Conservation (phyloP, 2,329 filamentous ascomycete species). For the Thielaviopsis euricoi region DNA sequence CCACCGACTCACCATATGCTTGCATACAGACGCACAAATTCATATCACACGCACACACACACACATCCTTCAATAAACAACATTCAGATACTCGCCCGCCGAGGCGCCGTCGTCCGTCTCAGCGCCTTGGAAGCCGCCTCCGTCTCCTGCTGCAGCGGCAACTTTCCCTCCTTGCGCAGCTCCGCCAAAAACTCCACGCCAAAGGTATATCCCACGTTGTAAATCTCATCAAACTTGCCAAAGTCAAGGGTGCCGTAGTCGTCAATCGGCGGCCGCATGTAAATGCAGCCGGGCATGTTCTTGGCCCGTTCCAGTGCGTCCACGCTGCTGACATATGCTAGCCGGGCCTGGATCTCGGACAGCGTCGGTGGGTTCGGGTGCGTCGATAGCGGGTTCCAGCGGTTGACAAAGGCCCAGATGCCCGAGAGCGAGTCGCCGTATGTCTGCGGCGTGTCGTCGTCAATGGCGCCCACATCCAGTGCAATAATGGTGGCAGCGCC, state of each 20-base stretch:
- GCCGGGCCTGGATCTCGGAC: conserved; percentile 83
- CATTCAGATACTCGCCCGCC: conserved; percentile 54
- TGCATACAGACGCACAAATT: too few species aligned
- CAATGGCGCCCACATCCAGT: conserved; percentile 80
- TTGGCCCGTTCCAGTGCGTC: conserved; percentile 92
- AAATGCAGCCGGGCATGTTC: conserved; percentile 74
- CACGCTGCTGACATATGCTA: conserved; percentile 89
- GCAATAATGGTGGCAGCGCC: conserved; percentile 92
- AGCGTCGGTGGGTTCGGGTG: conserved; percentile 86
- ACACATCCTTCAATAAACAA: too few species aligned
- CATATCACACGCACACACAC: too few species aligned
- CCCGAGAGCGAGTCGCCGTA: conserved; percentile 92
- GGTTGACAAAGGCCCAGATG: conserved; percentile 85
- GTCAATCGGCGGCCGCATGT: conserved; percentile 93
- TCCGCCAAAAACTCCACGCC: conserved; percentile 65
- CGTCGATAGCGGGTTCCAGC: conserved; percentile 89
- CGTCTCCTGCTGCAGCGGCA: conserved; percentile 54
- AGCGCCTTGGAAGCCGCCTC: conserved; percentile 50
- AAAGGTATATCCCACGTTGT: conserved; percentile 71
- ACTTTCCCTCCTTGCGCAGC: conserved; percentile 59
- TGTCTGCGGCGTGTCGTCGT: conserved; percentile 78
- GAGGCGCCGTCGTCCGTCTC: conserved; percentile 61
- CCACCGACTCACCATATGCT: too few species aligned
- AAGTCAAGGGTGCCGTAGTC: conserved; percentile 90
- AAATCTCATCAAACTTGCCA: conserved; percentile 95